A percentile compares a stretch with the other conserved stretches of the same genome.
phyloP scores from a whole-genome alignment of 2,329 filamentous ascomycete genomes.

The Fusarium sp. region DNA sequence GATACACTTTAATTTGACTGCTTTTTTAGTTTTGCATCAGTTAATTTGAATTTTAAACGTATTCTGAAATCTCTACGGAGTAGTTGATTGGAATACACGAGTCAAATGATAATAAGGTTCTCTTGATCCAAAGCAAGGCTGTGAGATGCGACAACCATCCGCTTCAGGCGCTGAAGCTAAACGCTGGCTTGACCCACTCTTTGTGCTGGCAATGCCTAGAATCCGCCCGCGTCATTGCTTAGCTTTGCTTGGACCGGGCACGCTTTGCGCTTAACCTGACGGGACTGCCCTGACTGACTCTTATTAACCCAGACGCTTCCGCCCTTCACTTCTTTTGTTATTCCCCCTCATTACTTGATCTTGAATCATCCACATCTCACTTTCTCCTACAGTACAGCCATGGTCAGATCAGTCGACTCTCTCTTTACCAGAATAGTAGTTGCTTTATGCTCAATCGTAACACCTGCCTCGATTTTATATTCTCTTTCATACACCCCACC shows the following conservation, averaged over 20 bases:
- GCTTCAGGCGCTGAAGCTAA: constrained; percentile 21
- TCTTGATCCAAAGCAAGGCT: constrained; percentile 9
- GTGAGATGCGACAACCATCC: background rate
- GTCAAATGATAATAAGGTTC: background rate
- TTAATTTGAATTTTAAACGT: no score
- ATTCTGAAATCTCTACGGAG: no score
- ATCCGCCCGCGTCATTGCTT: constrained; percentile 35
- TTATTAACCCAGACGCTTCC: constrained; percentile 22
- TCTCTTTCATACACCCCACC: constrained; percentile 32
- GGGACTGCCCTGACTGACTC: background rate
- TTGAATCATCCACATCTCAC: constrained; percentile 23
- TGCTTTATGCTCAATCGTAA: constrained; percentile 32
- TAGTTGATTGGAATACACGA: background rate
- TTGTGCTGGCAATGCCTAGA: constrained; percentile 2
- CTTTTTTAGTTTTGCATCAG: background rate
- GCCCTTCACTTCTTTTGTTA: constrained; percentile 18
- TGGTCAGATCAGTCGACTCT: constrained; percentile 37
- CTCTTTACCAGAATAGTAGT: constrained; percentile 34
- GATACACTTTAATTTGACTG: background rate
- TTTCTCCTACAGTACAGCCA: constrained; percentile 37
- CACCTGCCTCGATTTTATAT: constrained; percentile 21
- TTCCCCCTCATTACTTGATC: constrained; percentile 27
- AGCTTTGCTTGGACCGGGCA: background rate
- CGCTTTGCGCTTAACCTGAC: background rate
- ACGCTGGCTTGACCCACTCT: constrained; percentile 8